Evolutionary conservation across 257 asterid species (phyloP).

Genomic region (Gentiana dahurica): DNA sequence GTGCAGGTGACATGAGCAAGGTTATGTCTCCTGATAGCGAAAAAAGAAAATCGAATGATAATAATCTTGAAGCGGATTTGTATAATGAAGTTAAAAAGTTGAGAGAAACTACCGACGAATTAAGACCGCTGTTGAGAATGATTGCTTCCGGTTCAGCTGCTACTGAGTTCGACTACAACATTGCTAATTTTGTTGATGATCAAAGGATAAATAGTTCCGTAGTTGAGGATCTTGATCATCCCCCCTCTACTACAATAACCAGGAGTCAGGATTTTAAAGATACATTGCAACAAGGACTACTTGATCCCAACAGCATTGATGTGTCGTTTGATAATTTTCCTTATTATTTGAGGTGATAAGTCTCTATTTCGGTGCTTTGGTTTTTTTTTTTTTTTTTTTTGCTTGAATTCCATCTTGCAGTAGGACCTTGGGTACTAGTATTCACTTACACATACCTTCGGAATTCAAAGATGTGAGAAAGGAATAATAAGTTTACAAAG

Average conservation of each 20-base stretch:
- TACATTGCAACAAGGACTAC: conserved; percentile 46
- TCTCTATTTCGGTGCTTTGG: neutral
- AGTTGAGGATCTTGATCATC: conserved; percentile 46
- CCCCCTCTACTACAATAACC: conserved; percentile 39
- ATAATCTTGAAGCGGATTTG: too few relatives aligned
- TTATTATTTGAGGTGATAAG: conserved; percentile 67
- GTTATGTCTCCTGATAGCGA: conserved; percentile 34
- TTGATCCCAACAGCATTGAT: conserved; percentile 47
- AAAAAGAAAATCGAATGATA: conserved; percentile 26
- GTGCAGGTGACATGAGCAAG: conserved; percentile 29
- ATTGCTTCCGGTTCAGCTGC: conserved; percentile 34
- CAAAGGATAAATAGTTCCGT: conserved; percentile 39
- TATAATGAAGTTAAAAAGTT: conserved; percentile 39
- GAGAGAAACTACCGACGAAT: conserved; percentile 32
- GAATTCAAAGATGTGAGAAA: too few relatives aligned
- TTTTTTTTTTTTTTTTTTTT: neutral
- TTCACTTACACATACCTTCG: neutral
- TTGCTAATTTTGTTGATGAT: conserved; percentile 44
- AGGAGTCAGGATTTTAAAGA: conserved; percentile 73
- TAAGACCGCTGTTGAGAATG: conserved; percentile 44
- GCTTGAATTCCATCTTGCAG: neutral
- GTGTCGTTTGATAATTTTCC: conserved; percentile 78
- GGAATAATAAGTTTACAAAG: too few relatives aligned
- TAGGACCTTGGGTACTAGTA: neutral
- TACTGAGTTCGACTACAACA: conserved; percentile 46